These are phyloP conservation scores for Prunus mira DNA, from an alignment of 306 rosid species.

Conservation along the genomic window DNA sequence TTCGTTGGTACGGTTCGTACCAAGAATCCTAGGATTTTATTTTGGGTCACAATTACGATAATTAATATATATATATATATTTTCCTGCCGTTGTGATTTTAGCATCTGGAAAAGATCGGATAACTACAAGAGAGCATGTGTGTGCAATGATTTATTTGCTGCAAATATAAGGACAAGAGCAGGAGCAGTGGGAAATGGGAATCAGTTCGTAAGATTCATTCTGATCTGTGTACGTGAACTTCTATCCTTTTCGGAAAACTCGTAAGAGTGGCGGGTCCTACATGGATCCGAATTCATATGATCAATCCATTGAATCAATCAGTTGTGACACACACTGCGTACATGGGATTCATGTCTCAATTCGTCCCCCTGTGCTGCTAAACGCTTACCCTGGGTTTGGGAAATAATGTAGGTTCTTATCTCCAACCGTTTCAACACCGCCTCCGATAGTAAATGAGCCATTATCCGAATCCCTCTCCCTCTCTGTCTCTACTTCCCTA, in stretches of 20 bases:
- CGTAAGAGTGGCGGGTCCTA: neutral
- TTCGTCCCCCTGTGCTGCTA: neutral
- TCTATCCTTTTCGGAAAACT: neutral
- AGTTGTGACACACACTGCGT: neutral
- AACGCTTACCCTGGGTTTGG: slow-evolving; percentile 26
- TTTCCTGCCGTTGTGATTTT: too few relatives aligned
- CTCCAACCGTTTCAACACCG: slow-evolving; percentile 41
- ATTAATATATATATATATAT: too few relatives aligned
- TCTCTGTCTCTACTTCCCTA: too few relatives aligned
- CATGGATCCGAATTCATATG: neutral
- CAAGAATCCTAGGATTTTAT: neutral
- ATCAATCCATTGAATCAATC: neutral
- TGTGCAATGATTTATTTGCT: neutral
- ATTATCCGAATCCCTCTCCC: slow-evolving; percentile 14
- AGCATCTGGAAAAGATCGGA: neutral
- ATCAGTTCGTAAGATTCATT: neutral
- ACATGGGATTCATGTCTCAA: slow-evolving; percentile 37
- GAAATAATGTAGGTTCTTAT: slow-evolving; percentile 45
- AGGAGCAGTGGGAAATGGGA: neutral
- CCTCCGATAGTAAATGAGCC: slow-evolving; percentile 8
- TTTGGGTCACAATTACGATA: neutral
- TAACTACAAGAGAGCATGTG: neutral
- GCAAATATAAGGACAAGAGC: neutral
- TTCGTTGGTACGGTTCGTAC: neutral
- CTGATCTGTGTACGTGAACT: neutral